A percentile compares a stretch with the other conserved stretches of the same genome.
These are phyloP conservation scores for Sporobolus alterniflorus DNA, from an alignment of 202 grass and related monocot genomes.

Conservation along the genomic window DNA sequence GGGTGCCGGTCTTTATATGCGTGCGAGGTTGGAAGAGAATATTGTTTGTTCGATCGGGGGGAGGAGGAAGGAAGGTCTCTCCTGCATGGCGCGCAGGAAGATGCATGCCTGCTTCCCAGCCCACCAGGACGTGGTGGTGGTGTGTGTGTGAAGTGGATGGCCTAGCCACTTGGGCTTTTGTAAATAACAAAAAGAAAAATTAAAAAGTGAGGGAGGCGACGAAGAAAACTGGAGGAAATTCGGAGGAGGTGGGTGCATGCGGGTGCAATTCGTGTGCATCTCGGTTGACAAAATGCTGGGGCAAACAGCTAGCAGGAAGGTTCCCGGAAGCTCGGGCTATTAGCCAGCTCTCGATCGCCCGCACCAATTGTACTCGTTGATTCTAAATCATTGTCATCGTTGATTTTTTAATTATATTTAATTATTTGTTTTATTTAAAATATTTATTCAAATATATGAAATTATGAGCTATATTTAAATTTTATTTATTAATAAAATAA, in stretches of 20 bases:
- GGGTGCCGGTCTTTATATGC: slow-evolving; percentile 25
- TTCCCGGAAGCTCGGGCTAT: slow-evolving; percentile 21
- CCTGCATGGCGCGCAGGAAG: slow-evolving; percentile 41
- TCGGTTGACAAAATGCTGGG: background rate
- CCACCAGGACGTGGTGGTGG: background rate
- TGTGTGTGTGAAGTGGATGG: background rate
- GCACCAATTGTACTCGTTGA: background rate
- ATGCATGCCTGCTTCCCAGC: slow-evolving; percentile 33
- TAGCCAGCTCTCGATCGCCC: background rate
- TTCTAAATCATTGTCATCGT: too few species aligned
- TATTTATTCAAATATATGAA: too few species aligned
- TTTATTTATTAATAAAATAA: too few species aligned
- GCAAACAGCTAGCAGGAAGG: slow-evolving; percentile 8
- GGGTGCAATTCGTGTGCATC: slow-evolving; percentile 8
- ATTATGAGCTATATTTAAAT: too few species aligned
- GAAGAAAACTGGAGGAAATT: slow-evolving; percentile 25
- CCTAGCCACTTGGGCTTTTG: background rate
- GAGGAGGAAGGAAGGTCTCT: slow-evolving; percentile 36
- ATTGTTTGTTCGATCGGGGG: background rate
- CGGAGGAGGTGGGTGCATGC: background rate
- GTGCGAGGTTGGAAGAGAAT: background rate
- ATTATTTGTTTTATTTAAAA: too few species aligned
- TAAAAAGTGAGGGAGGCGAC: background rate
- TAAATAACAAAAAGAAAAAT: background rate
- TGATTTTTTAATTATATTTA: too few species aligned